A percentile compares a stretch with the other conserved stretches of the same genome.
Evolutionary conservation across 768 basidiomycete genomes (phyloP).

Genomic region (Mycena haematopus): DNA sequence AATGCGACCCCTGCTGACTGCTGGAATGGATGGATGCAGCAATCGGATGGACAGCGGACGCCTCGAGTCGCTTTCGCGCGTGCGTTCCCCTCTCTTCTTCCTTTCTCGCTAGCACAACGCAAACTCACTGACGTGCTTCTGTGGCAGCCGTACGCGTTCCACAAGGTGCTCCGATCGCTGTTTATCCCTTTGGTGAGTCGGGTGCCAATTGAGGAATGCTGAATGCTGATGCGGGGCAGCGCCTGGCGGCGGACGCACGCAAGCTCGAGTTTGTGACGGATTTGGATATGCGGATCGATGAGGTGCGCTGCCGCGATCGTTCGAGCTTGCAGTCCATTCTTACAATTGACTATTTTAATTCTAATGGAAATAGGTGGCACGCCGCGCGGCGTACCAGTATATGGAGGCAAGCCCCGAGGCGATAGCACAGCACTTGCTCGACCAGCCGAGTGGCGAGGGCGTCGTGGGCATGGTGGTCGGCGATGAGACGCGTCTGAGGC

Average conservation of each 20-base stretch:
- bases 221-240: slow-evolving; percentile 18
- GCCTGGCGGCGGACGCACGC: slow-evolving; percentile 61
- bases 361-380: slow-evolving; percentile 42
- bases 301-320: slow-evolving; percentile 37
- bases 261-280: slow-evolving; percentile 63
- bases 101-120: neutral
- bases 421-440: slow-evolving; percentile 37
- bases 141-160: slow-evolving; percentile 61
- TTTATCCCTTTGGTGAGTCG: slow-evolving; percentile 53
- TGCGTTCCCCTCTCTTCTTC: slow-evolving; percentile 17
- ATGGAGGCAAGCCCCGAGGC: slow-evolving; percentile 45
- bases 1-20: neutral
- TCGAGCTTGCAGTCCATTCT: neutral
- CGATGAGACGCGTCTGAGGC: slow-evolving; percentile 71
- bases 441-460: slow-evolving; percentile 38
- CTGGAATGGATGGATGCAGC: slow-evolving; percentile 34
- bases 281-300: slow-evolving; percentile 60
- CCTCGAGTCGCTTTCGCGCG: slow-evolving; percentile 62
- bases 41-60: slow-evolving; percentile 75
- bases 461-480: slow-evolving; percentile 66
- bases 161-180: slow-evolving; percentile 64
- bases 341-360: neutral
- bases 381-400: slow-evolving; percentile 50
- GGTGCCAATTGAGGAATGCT: neutral
- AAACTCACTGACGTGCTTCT: neutral